Evolutionary conservation across 306 rosid genomes (phyloP).

Genomic region (Glycine latifolia): DNA sequence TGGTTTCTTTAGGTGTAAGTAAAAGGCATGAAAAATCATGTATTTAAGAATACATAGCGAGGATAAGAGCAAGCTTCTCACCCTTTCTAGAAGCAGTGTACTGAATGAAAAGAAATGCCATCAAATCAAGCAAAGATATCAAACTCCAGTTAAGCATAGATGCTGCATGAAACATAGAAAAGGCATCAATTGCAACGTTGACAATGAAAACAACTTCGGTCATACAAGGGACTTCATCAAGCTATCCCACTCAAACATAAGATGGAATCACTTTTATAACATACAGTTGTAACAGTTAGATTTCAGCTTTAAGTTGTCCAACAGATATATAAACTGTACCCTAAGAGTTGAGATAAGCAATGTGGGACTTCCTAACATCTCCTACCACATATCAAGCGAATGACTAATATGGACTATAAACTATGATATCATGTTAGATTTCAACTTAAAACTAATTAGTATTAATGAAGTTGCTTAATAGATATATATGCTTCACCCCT

Average conservation of each 20-base stretch:
- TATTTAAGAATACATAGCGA: slow-evolving; percentile 7
- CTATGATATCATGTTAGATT: no score
- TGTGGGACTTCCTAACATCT: no score
- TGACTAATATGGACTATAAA: no score
- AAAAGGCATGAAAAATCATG: slow-evolving; percentile 13
- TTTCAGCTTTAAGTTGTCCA: no score
- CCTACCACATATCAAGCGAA: no score
- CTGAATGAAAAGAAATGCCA: slow-evolving; percentile 57
- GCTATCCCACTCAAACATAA: slow-evolving; percentile 15
- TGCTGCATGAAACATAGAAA: slow-evolving; percentile 50
- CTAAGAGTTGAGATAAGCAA: no score
- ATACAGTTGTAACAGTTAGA: background rate
- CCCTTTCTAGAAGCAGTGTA: slow-evolving; percentile 52
- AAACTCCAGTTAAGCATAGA: slow-evolving; percentile 56
- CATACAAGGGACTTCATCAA: slow-evolving; percentile 21
- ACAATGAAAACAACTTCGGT: slow-evolving; percentile 12
- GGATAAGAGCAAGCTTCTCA: slow-evolving; percentile 45
- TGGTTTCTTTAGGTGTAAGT: background rate
- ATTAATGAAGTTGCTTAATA: no score
- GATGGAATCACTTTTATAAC: background rate
- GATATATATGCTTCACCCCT: no score
- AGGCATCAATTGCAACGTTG: slow-evolving; percentile 19
- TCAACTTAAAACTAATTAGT: no score
- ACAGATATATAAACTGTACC: background rate
- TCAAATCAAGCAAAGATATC: slow-evolving; percentile 54